Evolutionary conservation across 139 green algal genomes (phyloP).

Genomic region (Coccomyxa sp.): DNA sequence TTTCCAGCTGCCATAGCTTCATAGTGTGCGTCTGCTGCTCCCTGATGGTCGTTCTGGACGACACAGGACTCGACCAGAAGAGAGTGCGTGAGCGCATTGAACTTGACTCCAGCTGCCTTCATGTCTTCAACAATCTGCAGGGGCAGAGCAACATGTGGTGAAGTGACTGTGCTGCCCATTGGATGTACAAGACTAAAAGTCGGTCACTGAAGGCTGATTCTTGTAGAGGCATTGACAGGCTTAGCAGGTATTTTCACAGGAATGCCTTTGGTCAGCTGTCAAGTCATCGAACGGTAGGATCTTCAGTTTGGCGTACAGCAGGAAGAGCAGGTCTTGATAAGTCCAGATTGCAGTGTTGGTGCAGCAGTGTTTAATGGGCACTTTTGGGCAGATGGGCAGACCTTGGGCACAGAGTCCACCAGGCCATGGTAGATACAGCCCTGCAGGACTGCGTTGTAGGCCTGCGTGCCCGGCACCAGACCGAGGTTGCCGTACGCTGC

Average conservation of each 20-base stretch:
- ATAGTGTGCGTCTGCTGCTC: not conserved
- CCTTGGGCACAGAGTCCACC: conserved; percentile 6
- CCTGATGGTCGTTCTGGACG: not conserved
- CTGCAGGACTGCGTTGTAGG: conserved; percentile 22
- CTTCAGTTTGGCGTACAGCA: not conserved
- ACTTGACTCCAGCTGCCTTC: not conserved
- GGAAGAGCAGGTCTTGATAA: not conserved
- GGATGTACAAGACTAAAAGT: no score
- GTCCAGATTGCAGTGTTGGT: no score
- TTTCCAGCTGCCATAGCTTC: not conserved
- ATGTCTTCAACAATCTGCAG: conserved; percentile 18
- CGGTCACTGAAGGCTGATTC: no score
- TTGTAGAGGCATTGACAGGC: not conserved
- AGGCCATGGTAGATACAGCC: conserved; percentile 11
- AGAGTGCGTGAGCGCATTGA: conserved; percentile 15
- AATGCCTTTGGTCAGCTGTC: not conserved
- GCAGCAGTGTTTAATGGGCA: not conserved
- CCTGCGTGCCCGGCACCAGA: conserved; percentile 8
- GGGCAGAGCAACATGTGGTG: not conserved
- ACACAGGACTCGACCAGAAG: conserved; percentile 17
- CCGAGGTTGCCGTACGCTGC: conserved; percentile 10
- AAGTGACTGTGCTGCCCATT: not conserved
- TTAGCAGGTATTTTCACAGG: not conserved
- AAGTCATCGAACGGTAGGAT: not conserved
- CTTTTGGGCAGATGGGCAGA: not conserved